Evolutionary conservation across 768 basidiomycete species (phyloP).

Genomic region (Amanita fuliginea): DNA sequence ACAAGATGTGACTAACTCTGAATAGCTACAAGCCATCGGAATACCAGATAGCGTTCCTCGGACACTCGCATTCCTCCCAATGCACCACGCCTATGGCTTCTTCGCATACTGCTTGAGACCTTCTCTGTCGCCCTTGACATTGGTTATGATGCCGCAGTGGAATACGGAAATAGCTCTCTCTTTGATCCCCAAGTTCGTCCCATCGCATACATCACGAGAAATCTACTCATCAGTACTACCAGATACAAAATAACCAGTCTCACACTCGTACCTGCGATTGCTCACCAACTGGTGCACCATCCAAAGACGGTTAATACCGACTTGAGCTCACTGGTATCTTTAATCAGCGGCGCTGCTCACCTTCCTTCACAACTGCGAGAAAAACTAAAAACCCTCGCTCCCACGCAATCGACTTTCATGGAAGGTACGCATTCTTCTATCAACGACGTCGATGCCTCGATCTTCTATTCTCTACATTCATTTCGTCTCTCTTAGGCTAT

Average conservation of each 20-base stretch:
- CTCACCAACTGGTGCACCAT: slow-evolving; percentile 55
- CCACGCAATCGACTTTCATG: slow-evolving; percentile 19
- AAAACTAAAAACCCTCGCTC: slow-evolving; percentile 26
- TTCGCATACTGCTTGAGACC: slow-evolving; percentile 38
- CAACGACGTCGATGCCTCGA: neutral
- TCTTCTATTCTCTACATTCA: neutral
- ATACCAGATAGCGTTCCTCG: slow-evolving; percentile 37
- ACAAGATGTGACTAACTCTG: neutral
- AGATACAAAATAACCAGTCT: slow-evolving; percentile 48
- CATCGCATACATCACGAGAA: too few relatives aligned
- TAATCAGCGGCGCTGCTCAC: slow-evolving; percentile 55
- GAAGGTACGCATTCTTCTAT: slow-evolving; percentile 31
- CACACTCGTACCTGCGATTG: slow-evolving; percentile 47
- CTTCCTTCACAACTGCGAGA: slow-evolving; percentile 46
- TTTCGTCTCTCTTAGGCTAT: slow-evolving; percentile 33
- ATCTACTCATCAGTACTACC: neutral
- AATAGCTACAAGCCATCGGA: slow-evolving; percentile 25
- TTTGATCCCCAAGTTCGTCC: neutral
- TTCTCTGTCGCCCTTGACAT: slow-evolving; percentile 32
- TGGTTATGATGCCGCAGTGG: slow-evolving; percentile 53
- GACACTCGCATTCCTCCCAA: slow-evolving; percentile 47
- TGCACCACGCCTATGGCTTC: slow-evolving; percentile 62
- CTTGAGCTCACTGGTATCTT: slow-evolving; percentile 33
- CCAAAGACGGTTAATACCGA: slow-evolving; percentile 37
- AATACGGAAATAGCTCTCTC: slow-evolving; percentile 18